phyloP scores from a whole-genome alignment of 2,329 filamentous ascomycete species.

The Simplicillium aogashimaense region DNA sequence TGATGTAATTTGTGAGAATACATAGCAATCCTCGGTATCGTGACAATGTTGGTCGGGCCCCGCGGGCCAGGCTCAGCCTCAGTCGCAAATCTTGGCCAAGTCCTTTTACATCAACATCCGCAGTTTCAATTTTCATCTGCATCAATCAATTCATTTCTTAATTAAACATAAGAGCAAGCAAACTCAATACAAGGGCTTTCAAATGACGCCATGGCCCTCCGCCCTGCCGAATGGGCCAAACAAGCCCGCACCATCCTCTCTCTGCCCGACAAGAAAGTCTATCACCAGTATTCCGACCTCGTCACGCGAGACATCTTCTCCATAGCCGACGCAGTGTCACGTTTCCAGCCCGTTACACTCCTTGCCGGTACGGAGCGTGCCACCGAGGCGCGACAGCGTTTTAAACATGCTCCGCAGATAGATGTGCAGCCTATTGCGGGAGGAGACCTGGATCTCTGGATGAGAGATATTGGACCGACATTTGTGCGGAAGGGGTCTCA shows the following conservation, averaged over 20 bases:
- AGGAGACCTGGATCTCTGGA: constrained; percentile 4
- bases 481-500: background rate
- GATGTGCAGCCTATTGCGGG: background rate
- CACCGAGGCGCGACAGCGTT: background rate
- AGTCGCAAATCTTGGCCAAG: no score
- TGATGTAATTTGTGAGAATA: no score
- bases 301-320: background rate
- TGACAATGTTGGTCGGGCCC: no score
- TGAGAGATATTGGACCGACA: constrained; percentile 5
- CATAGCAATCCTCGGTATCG: no score
- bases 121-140: no score
- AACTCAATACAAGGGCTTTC: background rate
- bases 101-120: no score
- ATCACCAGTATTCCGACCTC: background rate
- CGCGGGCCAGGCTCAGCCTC: no score
- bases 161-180: no score
- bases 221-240: background rate
- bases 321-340: constrained; percentile 1
- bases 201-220: background rate
- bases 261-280: background rate
- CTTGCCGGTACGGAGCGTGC: background rate
- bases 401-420: background rate
- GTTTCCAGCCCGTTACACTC: constrained; percentile 1
- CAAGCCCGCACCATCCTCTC: background rate
- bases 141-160: no score